Base-by-base conservation (phyloP, 495 filamentous ascomycete species). In the Penicillium longicatenatum region DNA sequence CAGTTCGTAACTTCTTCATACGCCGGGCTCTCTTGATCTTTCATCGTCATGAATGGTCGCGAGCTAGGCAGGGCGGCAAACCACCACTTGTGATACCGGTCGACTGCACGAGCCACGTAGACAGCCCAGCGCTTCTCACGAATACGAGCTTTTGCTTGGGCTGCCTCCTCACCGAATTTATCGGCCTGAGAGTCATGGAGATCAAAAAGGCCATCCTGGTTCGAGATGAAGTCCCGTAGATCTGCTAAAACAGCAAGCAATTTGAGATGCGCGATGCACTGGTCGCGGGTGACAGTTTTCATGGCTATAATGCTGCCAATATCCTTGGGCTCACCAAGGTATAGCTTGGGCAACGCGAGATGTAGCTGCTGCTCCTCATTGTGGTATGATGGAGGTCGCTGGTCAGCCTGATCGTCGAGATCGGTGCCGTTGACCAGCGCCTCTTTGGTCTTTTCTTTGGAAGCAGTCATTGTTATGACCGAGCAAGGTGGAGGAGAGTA, bases 81-180 rank as follows among this genome's bases (percentile, higher is more conserved):
- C 85, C 88, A 91, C 91, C 91, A 96, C 3, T 67, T 69, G 39
- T 84, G 77, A 66, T 92, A 96, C 14, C 91, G 78, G 17, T 88
- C 83, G 0, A 84, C 87, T 3, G 92, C 91, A 39, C 86, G 80
- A 6, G 87, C 83, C 26, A 91, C 77, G 57, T 88, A 93, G 33
- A 93, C 66, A 7, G 81, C 81, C 92, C 92, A 95, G 67, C 89
- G 78, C 74, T 92, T 92, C 74, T 94, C 89, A 17, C 85, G 73
- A 33, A 92, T 78, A 41, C 57, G 67, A 41, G 61, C 71, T 22
- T 54, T 57, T 2, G 63, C 59, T 41, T 67, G 62, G 8, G 69
- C 57, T 2, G 41, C 11, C 17, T 55, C 30, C 7, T 64, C 54
- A 0, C 33, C 50, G 8, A 55, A 48, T 21, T 60, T 52, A 3